These are phyloP conservation scores for Trichoderma sp. DNA, from an alignment of 2,329 filamentous ascomycete species.

Conservation along the genomic window DNA sequence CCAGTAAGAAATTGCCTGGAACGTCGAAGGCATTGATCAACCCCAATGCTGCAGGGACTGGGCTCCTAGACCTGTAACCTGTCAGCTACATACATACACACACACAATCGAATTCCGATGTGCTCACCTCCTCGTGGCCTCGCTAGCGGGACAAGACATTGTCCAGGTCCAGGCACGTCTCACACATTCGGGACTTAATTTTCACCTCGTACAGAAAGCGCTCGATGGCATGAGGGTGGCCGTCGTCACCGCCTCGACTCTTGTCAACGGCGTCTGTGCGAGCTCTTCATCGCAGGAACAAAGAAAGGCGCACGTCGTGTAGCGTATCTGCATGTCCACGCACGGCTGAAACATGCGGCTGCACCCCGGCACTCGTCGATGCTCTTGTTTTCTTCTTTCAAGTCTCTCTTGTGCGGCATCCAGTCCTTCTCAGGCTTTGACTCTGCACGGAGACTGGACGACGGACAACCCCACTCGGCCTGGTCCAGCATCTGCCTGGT, in stretches of 20 bases:
- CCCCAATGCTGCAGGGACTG: background rate
- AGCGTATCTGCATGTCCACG: slow-evolving; percentile 12
- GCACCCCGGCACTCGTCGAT: slow-evolving; percentile 18
- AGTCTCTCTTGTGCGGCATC: background rate
- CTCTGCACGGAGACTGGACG: background rate
- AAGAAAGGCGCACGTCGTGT: slow-evolving; percentile 17
- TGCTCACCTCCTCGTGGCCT: background rate
- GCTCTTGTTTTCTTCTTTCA: background rate
- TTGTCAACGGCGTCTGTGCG: background rate
- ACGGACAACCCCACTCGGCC: background rate
- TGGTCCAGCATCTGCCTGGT: background rate
- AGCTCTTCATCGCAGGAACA: slow-evolving; percentile 3
- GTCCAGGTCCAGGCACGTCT: background rate
- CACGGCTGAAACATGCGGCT: slow-evolving; percentile 23
- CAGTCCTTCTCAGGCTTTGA: background rate
- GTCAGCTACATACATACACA: background rate
- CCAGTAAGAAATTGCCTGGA: background rate
- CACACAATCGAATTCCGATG: background rate
- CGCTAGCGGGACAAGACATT: background rate
- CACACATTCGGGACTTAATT: background rate
- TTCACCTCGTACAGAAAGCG: background rate
- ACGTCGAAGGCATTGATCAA: background rate
- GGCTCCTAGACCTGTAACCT: background rate
- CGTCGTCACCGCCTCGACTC: background rate
- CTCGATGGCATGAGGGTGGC: background rate